Evolutionary conservation across 2,329 filamentous ascomycete genomes (phyloP).

Genomic region (Nemania abortiva): DNA sequence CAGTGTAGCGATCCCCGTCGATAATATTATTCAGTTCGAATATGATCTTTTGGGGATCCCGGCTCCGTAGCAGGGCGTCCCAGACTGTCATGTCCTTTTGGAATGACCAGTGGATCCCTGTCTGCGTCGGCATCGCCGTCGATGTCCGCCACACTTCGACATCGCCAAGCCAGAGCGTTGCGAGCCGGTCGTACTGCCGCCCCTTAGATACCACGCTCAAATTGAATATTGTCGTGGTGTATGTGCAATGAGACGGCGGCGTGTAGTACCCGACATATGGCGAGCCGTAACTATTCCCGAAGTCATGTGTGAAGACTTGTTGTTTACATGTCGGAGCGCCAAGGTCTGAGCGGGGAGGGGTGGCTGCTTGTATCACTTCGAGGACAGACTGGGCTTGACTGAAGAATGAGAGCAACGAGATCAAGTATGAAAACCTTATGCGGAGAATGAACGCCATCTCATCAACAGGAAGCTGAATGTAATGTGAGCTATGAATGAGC

Average conservation of each 20-base stretch:
- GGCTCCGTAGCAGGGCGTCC: slow-evolving; percentile 62
- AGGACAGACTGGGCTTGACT: slow-evolving; percentile 22
- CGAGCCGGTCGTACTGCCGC: slow-evolving; percentile 72
- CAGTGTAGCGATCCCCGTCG: slow-evolving; percentile 67
- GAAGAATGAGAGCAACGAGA: slow-evolving; percentile 14
- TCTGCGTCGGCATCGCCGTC: slow-evolving; percentile 70
- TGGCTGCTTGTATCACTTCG: slow-evolving; percentile 48
- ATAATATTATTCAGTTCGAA: slow-evolving; percentile 72
- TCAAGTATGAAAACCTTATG: slow-evolving; percentile 19
- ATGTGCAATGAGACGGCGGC: slow-evolving; percentile 45
- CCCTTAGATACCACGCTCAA: slow-evolving; percentile 70
- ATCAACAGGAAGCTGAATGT: not conserved
- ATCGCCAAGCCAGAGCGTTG: slow-evolving; percentile 70
- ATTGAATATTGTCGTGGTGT: slow-evolving; percentile 61
- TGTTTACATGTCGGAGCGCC: slow-evolving; percentile 42
- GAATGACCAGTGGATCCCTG: slow-evolving; percentile 67
- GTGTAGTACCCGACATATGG: slow-evolving; percentile 48
- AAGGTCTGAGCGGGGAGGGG: slow-evolving; percentile 44
- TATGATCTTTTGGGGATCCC: slow-evolving; percentile 65
- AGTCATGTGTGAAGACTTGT: slow-evolving; percentile 44
- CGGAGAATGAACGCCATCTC: not conserved
- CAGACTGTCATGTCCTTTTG: slow-evolving; percentile 73
- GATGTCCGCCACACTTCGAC: slow-evolving; percentile 74
- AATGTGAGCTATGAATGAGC: not conserved
- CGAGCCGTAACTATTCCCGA: slow-evolving; percentile 48